Base-by-base conservation (phyloP, 2,329 filamentous ascomycete genomes). In the Podosphaera xanthii region DNA sequence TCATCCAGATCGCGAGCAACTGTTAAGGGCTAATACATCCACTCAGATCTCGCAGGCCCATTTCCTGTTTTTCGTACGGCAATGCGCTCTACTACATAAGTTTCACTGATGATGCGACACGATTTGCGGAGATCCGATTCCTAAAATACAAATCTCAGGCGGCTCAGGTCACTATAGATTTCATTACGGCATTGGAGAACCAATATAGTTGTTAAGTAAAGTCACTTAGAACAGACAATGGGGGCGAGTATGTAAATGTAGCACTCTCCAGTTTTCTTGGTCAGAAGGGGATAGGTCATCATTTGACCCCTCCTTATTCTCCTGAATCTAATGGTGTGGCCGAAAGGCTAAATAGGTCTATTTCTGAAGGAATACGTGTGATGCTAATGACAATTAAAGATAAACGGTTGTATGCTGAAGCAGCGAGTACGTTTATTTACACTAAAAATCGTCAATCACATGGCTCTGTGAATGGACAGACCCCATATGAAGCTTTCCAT, bases 361-460 rank as follows among this genome's bases (percentile, higher is more conserved):
- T 38, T 36, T 12, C 14, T 31, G 48, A 50, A 50, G 48, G 22
- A 50, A 50, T 50, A 50, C 48, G 48, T 31, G 48, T 30, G 31
- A 50, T 50, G 48, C 48, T 50, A n/a, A n/a, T 30, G 9, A 14
- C 12, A 14, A 50, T 50, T 50, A 2, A 50, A 50, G 31, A 50
- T 30, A 50, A 50, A 50, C 48, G 48, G 31, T 30, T 50, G 31
- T 50, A 4, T 12, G 22, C 48, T 31, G 48, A 50, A 50, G 48
- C 48, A 50, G 48, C 31, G 9, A 50, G 31, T n/a, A 50, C 48
- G n/a, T 50, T 44, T 59, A 35, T 3, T 57, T 57, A 46, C 55
- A 38, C 10, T 55, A 61, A 8, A 33, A 42, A 1, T 38, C 54
- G 30, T 59, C 52, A 14, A 63, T 22, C 7, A 60, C 58, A 33